Evolutionary conservation across 1,284 basidiomycete species (phyloP).

Genomic region (Thecaphora frezii): DNA sequence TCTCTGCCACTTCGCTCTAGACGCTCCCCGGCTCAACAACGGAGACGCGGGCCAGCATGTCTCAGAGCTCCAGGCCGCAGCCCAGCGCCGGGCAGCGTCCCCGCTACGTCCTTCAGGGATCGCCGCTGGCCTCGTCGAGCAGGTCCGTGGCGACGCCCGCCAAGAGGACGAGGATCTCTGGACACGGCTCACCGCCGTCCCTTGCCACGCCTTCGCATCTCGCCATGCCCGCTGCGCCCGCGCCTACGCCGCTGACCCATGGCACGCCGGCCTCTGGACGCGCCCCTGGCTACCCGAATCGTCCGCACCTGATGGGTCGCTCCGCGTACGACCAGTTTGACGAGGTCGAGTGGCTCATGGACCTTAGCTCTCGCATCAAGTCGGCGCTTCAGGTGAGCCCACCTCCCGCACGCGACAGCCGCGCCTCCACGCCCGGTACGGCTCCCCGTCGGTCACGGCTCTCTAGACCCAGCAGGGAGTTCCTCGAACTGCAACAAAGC

Average conservation of each 20-base stretch:
- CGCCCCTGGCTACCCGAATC: too few species aligned
- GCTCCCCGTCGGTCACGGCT: slow-evolving; percentile 16
- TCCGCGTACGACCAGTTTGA: slow-evolving; percentile 38
- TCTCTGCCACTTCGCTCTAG: too few species aligned
- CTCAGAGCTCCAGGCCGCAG: too few species aligned
- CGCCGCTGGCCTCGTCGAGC: too few species aligned
- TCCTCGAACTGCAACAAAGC: slow-evolving; percentile 18
- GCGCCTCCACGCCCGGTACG: slow-evolving; percentile 7
- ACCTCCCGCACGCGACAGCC: slow-evolving; percentile 1
- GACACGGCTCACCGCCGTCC: background rate
- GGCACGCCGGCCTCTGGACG: too few species aligned
- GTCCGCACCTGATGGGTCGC: background rate
- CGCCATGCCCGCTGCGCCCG: slow-evolving; percentile 1
- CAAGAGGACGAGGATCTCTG: too few species aligned
- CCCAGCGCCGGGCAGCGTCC: too few species aligned
- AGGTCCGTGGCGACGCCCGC: too few species aligned
- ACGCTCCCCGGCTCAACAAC: too few species aligned
- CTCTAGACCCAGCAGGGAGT: slow-evolving; percentile 29
- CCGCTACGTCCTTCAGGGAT: too few species aligned
- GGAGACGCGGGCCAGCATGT: too few species aligned
- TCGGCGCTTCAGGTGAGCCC: slow-evolving; percentile 14
- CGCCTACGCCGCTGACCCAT: too few species aligned
- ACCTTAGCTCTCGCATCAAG: slow-evolving; percentile 33
- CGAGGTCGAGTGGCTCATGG: slow-evolving; percentile 30
- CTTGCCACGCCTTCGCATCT: background rate